phyloP scores from a whole-genome alignment of 2,329 filamentous ascomycete species.

The Colletotrichum echinochloae region DNA sequence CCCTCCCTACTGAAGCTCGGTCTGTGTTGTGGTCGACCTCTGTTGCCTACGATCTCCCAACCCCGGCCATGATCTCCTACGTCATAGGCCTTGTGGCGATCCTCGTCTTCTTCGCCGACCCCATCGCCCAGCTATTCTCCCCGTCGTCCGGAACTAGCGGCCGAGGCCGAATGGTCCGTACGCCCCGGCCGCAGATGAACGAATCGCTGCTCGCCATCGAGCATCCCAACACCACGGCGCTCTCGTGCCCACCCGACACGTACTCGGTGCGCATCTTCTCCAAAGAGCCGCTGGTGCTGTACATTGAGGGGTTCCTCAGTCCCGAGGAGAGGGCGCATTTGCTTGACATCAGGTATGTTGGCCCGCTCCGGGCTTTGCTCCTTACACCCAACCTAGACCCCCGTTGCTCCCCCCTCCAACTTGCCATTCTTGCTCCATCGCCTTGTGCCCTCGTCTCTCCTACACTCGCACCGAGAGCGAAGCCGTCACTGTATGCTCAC shows the following conservation, averaged over 20 bases:
- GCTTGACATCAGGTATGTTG: conserved; percentile 61
- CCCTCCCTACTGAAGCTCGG: not conserved
- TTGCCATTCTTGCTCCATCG: not conserved
- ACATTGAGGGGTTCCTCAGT: conserved; percentile 64
- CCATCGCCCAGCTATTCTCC: conserved; percentile 54
- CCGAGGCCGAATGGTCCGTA: conserved; percentile 45
- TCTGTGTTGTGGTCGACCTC: too few species aligned
- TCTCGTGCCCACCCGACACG: conserved; percentile 54
- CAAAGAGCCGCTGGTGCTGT: conserved; percentile 64
- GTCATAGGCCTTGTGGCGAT: conserved; percentile 56
- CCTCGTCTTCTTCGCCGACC: conserved; percentile 59
- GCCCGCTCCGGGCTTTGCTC: conserved; percentile 15
- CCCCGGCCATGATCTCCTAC: conserved; percentile 58
- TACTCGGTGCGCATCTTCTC: conserved; percentile 62
- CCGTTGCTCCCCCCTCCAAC: not conserved
- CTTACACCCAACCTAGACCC: not conserved
- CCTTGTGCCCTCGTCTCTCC: not conserved
- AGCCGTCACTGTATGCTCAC: not conserved
- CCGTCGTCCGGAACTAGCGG: conserved; percentile 39
- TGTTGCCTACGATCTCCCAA: too few species aligned
- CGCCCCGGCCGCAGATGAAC: conserved; percentile 60
- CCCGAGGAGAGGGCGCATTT: conserved; percentile 59
- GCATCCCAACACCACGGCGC: conserved; percentile 49
- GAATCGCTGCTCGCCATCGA: conserved; percentile 65
- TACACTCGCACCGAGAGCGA: too few species aligned